These are phyloP conservation scores for Candida nanaspora DNA, from an alignment of 805 yeast species.

Conservation along the genomic window DNA sequence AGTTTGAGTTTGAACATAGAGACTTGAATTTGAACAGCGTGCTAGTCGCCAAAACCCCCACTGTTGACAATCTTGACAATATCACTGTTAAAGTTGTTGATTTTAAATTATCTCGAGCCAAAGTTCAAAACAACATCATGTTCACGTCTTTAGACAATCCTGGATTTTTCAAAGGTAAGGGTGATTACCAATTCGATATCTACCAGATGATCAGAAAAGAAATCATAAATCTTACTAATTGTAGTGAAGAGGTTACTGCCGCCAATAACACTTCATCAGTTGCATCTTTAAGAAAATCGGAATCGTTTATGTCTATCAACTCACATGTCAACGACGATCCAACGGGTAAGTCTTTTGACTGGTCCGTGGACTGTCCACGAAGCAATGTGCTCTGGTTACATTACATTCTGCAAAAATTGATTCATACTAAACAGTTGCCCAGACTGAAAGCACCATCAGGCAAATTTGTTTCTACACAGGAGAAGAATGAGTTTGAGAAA, in stretches of 20 bases:
- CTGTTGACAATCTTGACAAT: constrained; percentile 8
- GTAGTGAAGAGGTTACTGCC: not conserved
- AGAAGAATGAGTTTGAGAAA: not conserved
- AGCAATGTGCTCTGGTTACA: constrained; percentile 63
- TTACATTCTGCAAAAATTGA: constrained; percentile 45
- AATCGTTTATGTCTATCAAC: constrained; percentile 4
- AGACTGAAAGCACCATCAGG: not conserved
- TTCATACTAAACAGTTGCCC: constrained; percentile 29
- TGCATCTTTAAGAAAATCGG: constrained; percentile 1
- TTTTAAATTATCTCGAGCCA: constrained; percentile 47
- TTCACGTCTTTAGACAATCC: constrained; percentile 61
- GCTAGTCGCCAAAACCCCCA: not conserved
- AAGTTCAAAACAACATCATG: constrained; percentile 20
- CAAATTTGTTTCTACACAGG: constrained; percentile 15
- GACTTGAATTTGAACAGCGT: constrained; percentile 65
- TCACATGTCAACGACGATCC: not conserved
- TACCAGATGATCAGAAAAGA: constrained; percentile 48
- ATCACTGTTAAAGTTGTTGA: constrained; percentile 45
- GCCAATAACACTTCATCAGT: not conserved
- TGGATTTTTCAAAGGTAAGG: constrained; percentile 50
- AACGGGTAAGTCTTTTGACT: constrained; percentile 30
- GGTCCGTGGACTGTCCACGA: constrained; percentile 38
- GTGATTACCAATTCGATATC: constrained; percentile 55
- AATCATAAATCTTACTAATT: not conserved
- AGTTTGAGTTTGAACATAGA: constrained; percentile 58